Base-by-base conservation (phyloP, 164 flowering plant species). In the Magnolia sinica region DNA sequence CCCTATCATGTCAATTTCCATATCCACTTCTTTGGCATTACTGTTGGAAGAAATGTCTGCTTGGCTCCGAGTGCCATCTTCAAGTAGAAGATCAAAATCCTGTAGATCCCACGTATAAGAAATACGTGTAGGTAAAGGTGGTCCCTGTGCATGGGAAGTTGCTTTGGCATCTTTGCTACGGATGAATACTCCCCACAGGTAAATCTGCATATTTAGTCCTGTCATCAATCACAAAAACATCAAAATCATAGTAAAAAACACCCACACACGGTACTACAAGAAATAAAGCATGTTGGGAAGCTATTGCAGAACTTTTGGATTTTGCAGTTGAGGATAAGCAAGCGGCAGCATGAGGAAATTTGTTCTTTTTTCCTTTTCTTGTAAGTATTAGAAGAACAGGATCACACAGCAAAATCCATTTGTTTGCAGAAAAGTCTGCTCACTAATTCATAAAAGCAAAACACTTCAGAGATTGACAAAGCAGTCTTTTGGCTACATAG, bases 1-100 rank as follows among this genome's bases (percentile, higher is more conserved):
- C 11, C 85, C 87, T 1, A 66, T 49, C 83, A 79, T 82, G 79
- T 85, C 84, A 74, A 79, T 73, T 23, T 81, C 89, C 89, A 78
- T 84, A 50, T 84, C 83, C 29, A 19, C 50, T 13, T 16, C 76
- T 37, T 65, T 69, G 23, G 10, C 6, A 9, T 23, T 7, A 59
- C 69, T 75, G 52, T 23, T 51, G 11, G 37, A 20, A 5, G 66
- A 65, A 10, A 22, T 64, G 19, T 67, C 23, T 16, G 24, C 10
- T 63, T n/a, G 50, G 22, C 45, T 20, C 19, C 4, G 22, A 52
- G 10, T 59, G 27, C 24, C 67, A 64, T 61, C 9, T 24, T 37
- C 61, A 52, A 58, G 31, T n/a, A 5, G 19, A 27, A 31, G 51
- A 14, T 2, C 20, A 59, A 63, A 6, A 50, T 3, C 13, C 23